phyloP scores from a whole-genome alignment of 75 land plant genomes.

The Pinus taeda region DNA sequence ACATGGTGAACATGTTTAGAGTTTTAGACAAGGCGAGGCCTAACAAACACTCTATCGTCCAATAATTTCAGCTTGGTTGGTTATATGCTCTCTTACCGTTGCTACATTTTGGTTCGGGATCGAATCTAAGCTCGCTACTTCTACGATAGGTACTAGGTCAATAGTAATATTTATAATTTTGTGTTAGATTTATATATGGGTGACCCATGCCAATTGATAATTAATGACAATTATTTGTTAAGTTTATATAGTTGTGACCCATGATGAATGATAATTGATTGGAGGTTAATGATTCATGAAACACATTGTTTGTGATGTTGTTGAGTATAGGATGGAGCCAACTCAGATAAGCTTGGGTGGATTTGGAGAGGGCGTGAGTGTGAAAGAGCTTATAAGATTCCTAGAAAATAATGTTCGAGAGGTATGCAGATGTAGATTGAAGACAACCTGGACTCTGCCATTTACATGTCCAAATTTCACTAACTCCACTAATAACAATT shows the following conservation, averaged over 20 bases:
- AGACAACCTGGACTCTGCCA: conserved; percentile 64
- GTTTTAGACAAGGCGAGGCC: no score
- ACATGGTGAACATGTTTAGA: no score
- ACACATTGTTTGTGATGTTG: conserved; percentile 71
- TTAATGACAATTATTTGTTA: no score
- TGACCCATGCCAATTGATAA: no score
- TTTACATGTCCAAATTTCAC: conserved; percentile 40
- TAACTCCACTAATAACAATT: not conserved
- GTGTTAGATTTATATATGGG: no score
- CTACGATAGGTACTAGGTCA: no score
- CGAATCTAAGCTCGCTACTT: no score
- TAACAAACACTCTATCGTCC: no score
- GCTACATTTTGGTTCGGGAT: no score
- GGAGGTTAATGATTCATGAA: conserved; percentile 36
- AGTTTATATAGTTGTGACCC: conserved; percentile 46
- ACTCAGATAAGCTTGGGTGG: conserved; percentile 80
- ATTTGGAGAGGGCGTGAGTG: conserved; percentile 35
- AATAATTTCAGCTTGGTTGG: no score
- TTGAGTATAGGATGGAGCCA: conserved; percentile 9
- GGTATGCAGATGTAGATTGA: conserved; percentile 76
- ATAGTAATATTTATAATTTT: no score
- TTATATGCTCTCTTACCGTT: no score
- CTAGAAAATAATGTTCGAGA: conserved; percentile 50
- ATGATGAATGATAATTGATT: conserved; percentile 42
- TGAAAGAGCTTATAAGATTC: conserved; percentile 40